Evolutionary conservation across 208 protist species (phyloP).

Genomic region (Porcisia deanei): DNA sequence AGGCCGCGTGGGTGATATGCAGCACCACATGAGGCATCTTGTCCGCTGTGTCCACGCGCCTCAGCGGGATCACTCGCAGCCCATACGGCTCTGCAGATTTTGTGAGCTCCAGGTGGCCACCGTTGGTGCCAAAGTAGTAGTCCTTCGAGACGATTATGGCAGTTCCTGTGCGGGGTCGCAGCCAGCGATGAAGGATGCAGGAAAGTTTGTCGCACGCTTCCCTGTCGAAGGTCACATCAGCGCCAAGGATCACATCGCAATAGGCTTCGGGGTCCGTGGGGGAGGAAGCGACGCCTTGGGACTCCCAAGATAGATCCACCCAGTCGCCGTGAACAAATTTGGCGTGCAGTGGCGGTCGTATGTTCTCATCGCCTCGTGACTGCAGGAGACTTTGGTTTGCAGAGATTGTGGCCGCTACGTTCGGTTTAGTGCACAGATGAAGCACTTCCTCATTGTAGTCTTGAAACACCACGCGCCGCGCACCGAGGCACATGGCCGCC

Average conservation of each 20-base stretch:
- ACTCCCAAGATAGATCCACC: conserved; percentile 48
- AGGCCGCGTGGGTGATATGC: conserved; percentile 27
- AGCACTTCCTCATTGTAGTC: conserved; percentile 92
- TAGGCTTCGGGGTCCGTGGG: background rate
- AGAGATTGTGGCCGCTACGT: conserved; percentile 58
- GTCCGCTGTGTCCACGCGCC: conserved; percentile 46
- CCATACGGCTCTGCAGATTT: conserved; percentile 30
- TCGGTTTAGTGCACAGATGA: conserved; percentile 68
- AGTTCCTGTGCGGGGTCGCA: conserved; percentile 41
- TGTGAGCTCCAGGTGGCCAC: conserved; percentile 66
- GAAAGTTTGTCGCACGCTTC: conserved; percentile 77
- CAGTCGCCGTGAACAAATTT: conserved; percentile 83
- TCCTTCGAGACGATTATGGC: conserved; percentile 85
- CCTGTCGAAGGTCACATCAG: conserved; percentile 88
- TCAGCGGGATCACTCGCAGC: conserved; percentile 41
- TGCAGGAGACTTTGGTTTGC: conserved; percentile 9
- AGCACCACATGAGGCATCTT: conserved; percentile 75
- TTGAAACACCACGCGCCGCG: conserved; percentile 60
- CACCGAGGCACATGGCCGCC: conserved; percentile 63
- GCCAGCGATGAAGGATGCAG: conserved; percentile 57
- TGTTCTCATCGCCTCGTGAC: background rate
- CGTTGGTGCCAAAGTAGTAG: conserved; percentile 91
- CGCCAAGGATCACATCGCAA: conserved; percentile 72
- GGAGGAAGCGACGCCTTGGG: conserved; percentile 2
- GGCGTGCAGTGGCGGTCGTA: conserved; percentile 28